Percentiles rank a stretch among this genome's conserved stretches.
phyloP scores from a whole-genome alignment of 495 filamentous ascomycete genomes.

The Aspergillus mulundensis region DNA sequence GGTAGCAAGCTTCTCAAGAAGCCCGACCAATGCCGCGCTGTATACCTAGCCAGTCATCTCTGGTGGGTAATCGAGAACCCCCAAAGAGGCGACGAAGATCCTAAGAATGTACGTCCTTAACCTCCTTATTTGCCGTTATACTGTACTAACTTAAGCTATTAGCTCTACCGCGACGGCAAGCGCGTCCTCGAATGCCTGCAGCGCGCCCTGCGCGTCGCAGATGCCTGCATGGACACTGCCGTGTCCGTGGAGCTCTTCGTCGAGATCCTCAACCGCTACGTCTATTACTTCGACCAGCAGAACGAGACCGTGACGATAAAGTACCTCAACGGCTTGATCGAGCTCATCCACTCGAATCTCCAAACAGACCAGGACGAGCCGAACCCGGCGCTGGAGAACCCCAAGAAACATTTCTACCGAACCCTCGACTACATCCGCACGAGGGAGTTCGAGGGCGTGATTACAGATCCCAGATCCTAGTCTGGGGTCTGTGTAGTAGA shows the following conservation, averaged over 20 bases:
- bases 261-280: slow-evolving; percentile 95
- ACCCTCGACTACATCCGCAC: slow-evolving; percentile 89
- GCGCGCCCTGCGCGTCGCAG: slow-evolving; percentile 89
- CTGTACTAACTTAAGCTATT: background rate
- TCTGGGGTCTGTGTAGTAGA: background rate
- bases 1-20: slow-evolving; percentile 97
- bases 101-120: slow-evolving; percentile 64
- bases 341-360: slow-evolving; percentile 95
- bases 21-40: slow-evolving; percentile 93
- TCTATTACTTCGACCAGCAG: slow-evolving; percentile 98
- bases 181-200: slow-evolving; percentile 94
- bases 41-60: slow-evolving; percentile 91
- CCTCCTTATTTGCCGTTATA: background rate
- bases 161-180: slow-evolving; percentile 97
- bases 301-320: slow-evolving; percentile 98
- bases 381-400: slow-evolving; percentile 77
- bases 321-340: slow-evolving; percentile 96
- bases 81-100: slow-evolving; percentile 75
- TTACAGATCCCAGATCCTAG: slow-evolving; percentile 59
- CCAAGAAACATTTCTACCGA: slow-evolving; percentile 86
- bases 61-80: slow-evolving; percentile 96
- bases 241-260: slow-evolving; percentile 97
- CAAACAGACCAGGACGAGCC: slow-evolving; percentile 65
- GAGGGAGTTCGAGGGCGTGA: slow-evolving; percentile 88
- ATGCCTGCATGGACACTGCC: slow-evolving; percentile 99